phyloP scores from a whole-genome alignment of 139 green algal species.

The Chlamydomonas schloesseri region DNA sequence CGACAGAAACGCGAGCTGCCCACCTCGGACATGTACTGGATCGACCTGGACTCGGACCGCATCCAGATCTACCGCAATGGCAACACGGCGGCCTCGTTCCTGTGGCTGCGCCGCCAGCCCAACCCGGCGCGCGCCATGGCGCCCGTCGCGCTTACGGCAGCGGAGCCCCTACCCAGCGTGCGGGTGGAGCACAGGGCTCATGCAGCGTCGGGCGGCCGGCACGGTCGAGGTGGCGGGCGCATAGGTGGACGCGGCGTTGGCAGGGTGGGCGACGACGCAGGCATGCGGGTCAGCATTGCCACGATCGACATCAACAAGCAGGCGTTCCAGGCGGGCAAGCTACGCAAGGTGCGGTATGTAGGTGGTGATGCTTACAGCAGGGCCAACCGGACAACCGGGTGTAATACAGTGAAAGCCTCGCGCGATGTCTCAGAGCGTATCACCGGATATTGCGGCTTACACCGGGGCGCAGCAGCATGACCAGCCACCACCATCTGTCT shows the following conservation, averaged over 20 bases:
- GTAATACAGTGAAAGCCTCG: too few relatives aligned
- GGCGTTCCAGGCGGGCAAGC: neutral
- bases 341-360: slow-evolving; percentile 9
- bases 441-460: too few relatives aligned
- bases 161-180: neutral
- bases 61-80: slow-evolving; percentile 34
- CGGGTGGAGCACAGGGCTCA: too few relatives aligned
- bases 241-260: neutral
- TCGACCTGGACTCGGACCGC: neutral
- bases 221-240: neutral
- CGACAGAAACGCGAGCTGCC: slow-evolving; percentile 3
- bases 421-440: too few relatives aligned
- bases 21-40: slow-evolving; percentile 8
- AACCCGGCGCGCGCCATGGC: neutral
- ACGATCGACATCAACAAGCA: neutral
- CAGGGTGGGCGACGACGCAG: neutral
- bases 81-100: neutral
- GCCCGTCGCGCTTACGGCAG: neutral
- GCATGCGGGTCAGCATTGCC: slow-evolving; percentile 25
- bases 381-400: too few relatives aligned
- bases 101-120: neutral
- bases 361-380: too few relatives aligned
- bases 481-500: too few relatives aligned
- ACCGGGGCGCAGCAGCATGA: too few relatives aligned
- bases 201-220: too few relatives aligned